Evolutionary conservation across 1,284 basidiomycete genomes (phyloP), one percentile per base, ranked within the genome.

Genomic region (Sporisorium scitamineum): DNA sequence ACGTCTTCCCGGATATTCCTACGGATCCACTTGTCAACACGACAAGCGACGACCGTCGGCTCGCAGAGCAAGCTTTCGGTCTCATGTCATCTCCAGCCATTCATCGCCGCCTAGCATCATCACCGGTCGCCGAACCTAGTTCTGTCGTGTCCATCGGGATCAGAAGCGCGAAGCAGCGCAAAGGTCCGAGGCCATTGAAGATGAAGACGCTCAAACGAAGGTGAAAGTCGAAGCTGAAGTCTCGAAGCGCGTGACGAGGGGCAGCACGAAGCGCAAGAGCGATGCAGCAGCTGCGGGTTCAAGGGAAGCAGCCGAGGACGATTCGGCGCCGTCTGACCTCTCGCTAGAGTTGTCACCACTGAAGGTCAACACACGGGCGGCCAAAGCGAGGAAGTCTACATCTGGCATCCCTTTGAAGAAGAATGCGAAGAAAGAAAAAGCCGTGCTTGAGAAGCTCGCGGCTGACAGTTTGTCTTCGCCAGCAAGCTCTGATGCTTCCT

Each of bases 31-130:
- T 56, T 5, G 52, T 61, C 47, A 37, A 59, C 31, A 45, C 54
- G n/a, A 32, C 61, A 9, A 74, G 66, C 55, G 71, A 74, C 31
- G 66, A 74, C 32, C 57, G 50, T 26, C 57, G 65, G 14, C 47
- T 74, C 24, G 66, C 71, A 7, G 71, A 67, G 34, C 45, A 57
- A 7, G 66, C 56, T 13, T 74, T 74, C 24, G 62, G 54, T 5
- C 48, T 27, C 51, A 65, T 74, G 66, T 74, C 71, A 8, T 72
- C 70, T 26, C 58, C 70, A 20, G 57, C 29, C 5, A 22, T 34
- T 13, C 42, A 26, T 24, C 47, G 18, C 16, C 26, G 34, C 24
- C 31, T 27, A 9, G 22, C 18, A 4, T 45, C 45, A 0, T 62
- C 66, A 27, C 29, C 39, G 31, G 60, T 52, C 0, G 37, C 47